These are phyloP conservation scores for Leucocoprinus sp. DNA, from an alignment of 768 basidiomycete genomes.

Conservation along the genomic window DNA sequence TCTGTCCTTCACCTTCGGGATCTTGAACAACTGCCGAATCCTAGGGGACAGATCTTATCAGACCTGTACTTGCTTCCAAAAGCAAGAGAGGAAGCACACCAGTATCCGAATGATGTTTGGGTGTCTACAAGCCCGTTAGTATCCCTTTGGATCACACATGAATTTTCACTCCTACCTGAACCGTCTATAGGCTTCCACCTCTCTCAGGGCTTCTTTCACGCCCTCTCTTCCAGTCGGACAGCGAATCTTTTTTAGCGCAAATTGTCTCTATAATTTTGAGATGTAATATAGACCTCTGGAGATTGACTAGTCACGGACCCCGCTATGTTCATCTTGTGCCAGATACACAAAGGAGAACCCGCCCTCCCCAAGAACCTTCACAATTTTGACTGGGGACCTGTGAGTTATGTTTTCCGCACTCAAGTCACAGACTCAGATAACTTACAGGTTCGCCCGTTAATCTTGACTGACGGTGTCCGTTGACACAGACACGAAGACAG, in stretches of 20 bases:
- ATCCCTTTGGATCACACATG: background rate
- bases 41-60: constrained; percentile 26
- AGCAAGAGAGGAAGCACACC: constrained; percentile 29
- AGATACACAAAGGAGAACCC: constrained; percentile 91
- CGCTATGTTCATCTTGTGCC: constrained; percentile 79
- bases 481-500: constrained; percentile 75
- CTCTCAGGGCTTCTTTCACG: constrained; percentile 83
- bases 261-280: constrained; percentile 53
- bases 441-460: constrained; percentile 91
- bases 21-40: constrained; percentile 95
- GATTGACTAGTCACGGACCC: constrained; percentile 37
- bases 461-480: constrained; percentile 83
- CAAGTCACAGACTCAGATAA: background rate
- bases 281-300: background rate
- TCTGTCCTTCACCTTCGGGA: constrained; percentile 85
- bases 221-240: constrained; percentile 85
- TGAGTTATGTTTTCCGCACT: background rate
- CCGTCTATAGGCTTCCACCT: constrained; percentile 88
- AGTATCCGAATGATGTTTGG: constrained; percentile 95
- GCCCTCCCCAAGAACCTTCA: constrained; percentile 92
- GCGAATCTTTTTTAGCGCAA: constrained; percentile 94
- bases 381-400: constrained; percentile 59
- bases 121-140: constrained; percentile 49
- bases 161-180: constrained; percentile 61
- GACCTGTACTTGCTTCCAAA: background rate